Base-by-base conservation (phyloP, 495 filamentous ascomycete species). In the Glarea lozoyensis region DNA sequence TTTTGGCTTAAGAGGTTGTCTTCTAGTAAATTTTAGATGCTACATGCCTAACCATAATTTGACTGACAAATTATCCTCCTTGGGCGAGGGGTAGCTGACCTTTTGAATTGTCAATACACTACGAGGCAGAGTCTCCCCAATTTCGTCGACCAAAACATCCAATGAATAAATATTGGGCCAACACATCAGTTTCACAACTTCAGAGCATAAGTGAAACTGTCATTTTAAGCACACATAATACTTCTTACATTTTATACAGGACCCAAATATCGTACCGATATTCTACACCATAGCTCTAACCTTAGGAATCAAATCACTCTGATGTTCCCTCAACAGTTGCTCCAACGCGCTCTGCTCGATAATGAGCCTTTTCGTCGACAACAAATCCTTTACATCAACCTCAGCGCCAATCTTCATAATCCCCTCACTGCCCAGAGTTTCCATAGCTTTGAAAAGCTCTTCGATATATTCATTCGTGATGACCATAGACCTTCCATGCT, bases 301-400 rank as follows among this genome's bases (percentile, higher is more conserved):
- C 46, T 55, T 60, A 29, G 58, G 49, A 25, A 66, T 52, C 43
- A 94, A 55, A 66, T 95, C 88, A 56, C 73, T 81, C 65, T 82
- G 78, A 63, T 95, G 90, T 36, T 68, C 62, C 53, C 67, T 62
- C 59, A 95, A 67, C 53, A 97, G 79, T 59, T 70, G 65, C 60
- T 81, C 74, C 62, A 98, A 67, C 32, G 88, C 90, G 44, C 63
- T 61, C 64, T 79, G 79, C 74, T 98, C 92, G 53, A 98, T 82
- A 39, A 96, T 78, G 51, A 96, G 65, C 45, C 86, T 73, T 31
- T 83, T 84, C 30, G 83, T 76, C 67, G 92, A 84, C 56, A 98
- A 57, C 45, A 96, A 61, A 63, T 94, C 82, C 72, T 95, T 96
- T 30, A 96, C 88, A 72, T 96, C 90, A 30, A 96, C 82, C 50